phyloP scores from a whole-genome alignment of 805 yeast genomes.

The Vanderwaltozyma polyspora region DNA sequence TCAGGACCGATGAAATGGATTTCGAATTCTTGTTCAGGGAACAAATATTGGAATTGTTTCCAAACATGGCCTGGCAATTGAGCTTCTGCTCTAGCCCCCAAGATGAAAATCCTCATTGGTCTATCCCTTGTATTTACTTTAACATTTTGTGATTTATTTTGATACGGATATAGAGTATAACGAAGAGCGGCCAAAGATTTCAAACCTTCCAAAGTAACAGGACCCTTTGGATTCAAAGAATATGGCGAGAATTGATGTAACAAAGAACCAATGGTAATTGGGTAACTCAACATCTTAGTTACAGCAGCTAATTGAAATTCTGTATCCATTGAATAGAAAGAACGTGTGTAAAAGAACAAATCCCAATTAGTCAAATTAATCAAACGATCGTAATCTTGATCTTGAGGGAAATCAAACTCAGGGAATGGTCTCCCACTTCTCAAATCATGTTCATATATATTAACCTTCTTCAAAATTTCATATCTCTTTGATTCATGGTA shows the following conservation, averaged over 20 bases:
- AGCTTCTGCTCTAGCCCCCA: constrained; percentile 90
- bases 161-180: constrained; percentile 69
- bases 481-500: constrained; percentile 61
- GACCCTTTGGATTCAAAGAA: constrained; percentile 69
- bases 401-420: constrained; percentile 85
- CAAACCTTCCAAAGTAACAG: constrained; percentile 82
- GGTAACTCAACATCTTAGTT: constrained; percentile 88
- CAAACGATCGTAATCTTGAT: constrained; percentile 60
- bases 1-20: constrained; percentile 93
- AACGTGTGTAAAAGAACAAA: constrained; percentile 81
- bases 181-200: constrained; percentile 87
- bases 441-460: constrained; percentile 87
- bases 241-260: constrained; percentile 83
- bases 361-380: constrained; percentile 86
- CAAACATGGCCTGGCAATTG: constrained; percentile 90
- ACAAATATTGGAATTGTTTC: constrained; percentile 80
- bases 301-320: constrained; percentile 93
- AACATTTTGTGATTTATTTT: constrained; percentile 26
- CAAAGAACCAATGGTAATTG: constrained; percentile 75
- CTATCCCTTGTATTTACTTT: constrained; percentile 53
- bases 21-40: constrained; percentile 76
- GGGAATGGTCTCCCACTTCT: constrained; percentile 91
- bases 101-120: constrained; percentile 77
- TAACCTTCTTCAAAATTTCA: constrained; percentile 72
- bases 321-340: constrained; percentile 91